A percentile compares a stretch with the other conserved stretches of the same genome.
Conservation (phyloP, 305 asterid genomes). For the Fraxinus sp. region DNA sequence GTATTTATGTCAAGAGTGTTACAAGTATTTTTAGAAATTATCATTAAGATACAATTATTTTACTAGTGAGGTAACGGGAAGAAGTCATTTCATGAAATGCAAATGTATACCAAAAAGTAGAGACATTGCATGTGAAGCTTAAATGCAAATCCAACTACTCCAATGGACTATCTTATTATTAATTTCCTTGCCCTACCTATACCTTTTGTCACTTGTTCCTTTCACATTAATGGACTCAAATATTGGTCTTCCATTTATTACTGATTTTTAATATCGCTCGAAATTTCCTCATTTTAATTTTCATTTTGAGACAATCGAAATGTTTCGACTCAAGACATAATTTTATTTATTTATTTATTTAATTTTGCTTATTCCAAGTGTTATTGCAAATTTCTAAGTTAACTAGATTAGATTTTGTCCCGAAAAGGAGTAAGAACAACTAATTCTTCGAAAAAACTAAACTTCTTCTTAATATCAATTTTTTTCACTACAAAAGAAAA, state of each 20-base stretch:
- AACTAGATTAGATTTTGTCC: neutral
- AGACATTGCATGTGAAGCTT: slow-evolving; percentile 36
- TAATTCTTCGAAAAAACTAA: neutral
- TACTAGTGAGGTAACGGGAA: slow-evolving; percentile 14
- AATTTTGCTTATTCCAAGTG: too few relatives aligned
- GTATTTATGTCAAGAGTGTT: neutral
- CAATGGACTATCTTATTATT: slow-evolving; percentile 11
- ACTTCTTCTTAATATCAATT: neutral
- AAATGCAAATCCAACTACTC: slow-evolving; percentile 31
- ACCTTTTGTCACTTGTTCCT: neutral
- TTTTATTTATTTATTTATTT: too few relatives aligned
- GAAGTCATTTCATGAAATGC: neutral
- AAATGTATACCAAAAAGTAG: slow-evolving; percentile 17
- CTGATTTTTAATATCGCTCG: neutral
- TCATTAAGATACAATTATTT: too few relatives aligned
- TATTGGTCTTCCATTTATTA: neutral
- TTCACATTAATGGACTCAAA: neutral
- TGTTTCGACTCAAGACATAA: neutral
- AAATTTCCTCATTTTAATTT: too few relatives aligned
- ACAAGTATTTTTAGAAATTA: neutral
- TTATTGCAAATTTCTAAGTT: neutral
- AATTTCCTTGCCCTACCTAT: neutral
- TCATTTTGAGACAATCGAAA: neutral
- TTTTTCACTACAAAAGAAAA: neutral
- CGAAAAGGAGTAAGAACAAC: neutral